phyloP scores from a whole-genome alignment of 768 basidiomycete species.

The Panaeolus cyanescens region DNA sequence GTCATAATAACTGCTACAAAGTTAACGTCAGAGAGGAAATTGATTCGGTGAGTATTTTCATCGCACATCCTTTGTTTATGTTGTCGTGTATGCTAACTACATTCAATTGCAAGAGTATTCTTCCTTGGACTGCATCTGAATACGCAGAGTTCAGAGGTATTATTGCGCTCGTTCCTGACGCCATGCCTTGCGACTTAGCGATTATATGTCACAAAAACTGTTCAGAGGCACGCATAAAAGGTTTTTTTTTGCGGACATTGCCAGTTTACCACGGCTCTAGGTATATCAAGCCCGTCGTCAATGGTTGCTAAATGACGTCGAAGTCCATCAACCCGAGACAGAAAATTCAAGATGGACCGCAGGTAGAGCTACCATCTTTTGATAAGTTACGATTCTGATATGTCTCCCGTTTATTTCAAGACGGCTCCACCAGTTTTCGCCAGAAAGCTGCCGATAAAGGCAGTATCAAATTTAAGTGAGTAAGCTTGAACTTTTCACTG shows the following conservation, averaged over 20 bases:
- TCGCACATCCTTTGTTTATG: too few relatives aligned
- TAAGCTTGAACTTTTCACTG: neutral
- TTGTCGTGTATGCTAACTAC: too few relatives aligned
- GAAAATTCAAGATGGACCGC: too few relatives aligned
- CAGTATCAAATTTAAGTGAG: neutral
- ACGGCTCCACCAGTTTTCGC: too few relatives aligned
- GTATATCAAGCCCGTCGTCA: neutral
- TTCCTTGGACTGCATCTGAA: neutral
- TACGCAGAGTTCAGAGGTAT: neutral
- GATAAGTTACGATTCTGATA: too few relatives aligned
- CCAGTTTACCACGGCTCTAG: neutral
- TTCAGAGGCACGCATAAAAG: neutral
- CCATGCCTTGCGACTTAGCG: neutral
- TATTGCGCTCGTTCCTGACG: neutral
- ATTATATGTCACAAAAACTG: neutral
- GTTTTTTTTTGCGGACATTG: neutral
- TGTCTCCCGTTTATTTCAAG: too few relatives aligned
- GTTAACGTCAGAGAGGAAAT: neutral
- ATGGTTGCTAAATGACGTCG: neutral
- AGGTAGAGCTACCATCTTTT: too few relatives aligned
- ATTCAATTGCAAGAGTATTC: neutral
- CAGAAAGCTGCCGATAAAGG: too few relatives aligned
- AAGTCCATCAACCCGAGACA: neutral
- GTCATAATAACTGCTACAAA: neutral
- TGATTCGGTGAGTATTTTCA: neutral